These are phyloP conservation scores for Trichophyton equinum DNA, from an alignment of 2,329 filamentous ascomycete species.

Conservation along the genomic window DNA sequence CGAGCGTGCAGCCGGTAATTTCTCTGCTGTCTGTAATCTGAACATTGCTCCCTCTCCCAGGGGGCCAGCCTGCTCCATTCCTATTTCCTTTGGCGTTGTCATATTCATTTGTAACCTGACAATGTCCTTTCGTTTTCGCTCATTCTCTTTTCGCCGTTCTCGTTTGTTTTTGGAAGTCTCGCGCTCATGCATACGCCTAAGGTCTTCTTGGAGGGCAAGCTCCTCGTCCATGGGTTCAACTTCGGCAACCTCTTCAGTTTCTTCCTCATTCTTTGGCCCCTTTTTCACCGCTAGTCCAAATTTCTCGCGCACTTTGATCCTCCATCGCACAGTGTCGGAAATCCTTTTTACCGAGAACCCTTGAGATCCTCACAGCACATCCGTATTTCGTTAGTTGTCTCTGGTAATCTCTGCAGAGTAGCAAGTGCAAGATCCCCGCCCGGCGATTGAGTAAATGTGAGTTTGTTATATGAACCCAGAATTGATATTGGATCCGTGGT, in stretches of 20 bases:
- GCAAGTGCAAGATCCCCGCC: constrained; percentile 78
- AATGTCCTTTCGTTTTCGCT: constrained; percentile 86
- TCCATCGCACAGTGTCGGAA: constrained; percentile 85
- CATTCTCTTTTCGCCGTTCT: constrained; percentile 76
- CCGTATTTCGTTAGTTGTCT: constrained; percentile 73
- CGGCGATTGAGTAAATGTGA: constrained; percentile 67
- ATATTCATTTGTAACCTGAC: constrained; percentile 97
- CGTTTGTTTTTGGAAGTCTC: constrained; percentile 66
- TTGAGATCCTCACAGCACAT: constrained; percentile 72
- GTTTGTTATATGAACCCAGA: constrained; percentile 69
- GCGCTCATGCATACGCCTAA: constrained; percentile 69
- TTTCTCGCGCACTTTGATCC: constrained; percentile 74
- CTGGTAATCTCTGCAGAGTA: constrained; percentile 70
- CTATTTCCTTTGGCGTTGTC: constrained; percentile 90
- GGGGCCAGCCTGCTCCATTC: constrained; percentile 72
- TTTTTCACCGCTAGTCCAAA: constrained; percentile 80
- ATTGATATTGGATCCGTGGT: constrained; percentile 87
- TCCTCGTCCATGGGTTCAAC: constrained; percentile 92
- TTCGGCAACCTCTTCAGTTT: constrained; percentile 62
- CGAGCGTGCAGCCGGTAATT: constrained; percentile 54
- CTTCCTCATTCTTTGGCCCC: constrained; percentile 35
- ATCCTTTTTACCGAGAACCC: constrained; percentile 82
- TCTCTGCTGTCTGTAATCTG: constrained; percentile 67
- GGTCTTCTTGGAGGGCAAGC: constrained; percentile 73
- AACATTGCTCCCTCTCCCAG: constrained; percentile 77